These are phyloP conservation scores for Actinomortierella ambigua DNA, from an alignment of 371 early-diverging fungal species.

Conservation along the genomic window DNA sequence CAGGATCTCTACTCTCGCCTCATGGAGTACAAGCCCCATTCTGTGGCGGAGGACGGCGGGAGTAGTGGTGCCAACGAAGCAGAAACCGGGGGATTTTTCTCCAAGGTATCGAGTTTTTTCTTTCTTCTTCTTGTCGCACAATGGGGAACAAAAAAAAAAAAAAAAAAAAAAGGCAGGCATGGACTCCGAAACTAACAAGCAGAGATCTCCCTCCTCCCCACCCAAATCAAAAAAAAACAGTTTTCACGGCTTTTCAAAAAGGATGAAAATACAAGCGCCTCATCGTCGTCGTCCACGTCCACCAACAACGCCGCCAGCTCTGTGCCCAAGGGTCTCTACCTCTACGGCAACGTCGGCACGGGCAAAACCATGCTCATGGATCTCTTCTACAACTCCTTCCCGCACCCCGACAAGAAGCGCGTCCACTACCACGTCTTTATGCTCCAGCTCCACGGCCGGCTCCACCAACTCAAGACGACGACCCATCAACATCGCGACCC, in stretches of 20 bases:
- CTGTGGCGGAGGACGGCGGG: slow-evolving; percentile 12
- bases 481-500: slow-evolving; percentile 66
- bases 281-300: slow-evolving; percentile 38
- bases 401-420: slow-evolving; percentile 75
- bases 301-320: too few species aligned
- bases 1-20: slow-evolving; percentile 62
- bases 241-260: slow-evolving; percentile 42
- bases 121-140: not conserved
- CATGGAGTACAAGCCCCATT: slow-evolving; percentile 52
- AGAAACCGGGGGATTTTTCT: slow-evolving; percentile 39
- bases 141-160: too few species aligned
- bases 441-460: slow-evolving; percentile 88
- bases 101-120: slow-evolving; percentile 42
- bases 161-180: too few species aligned
- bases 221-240: too few species aligned
- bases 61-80: slow-evolving; percentile 15
- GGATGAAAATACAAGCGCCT: slow-evolving; percentile 26
- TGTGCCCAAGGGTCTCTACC: slow-evolving; percentile 66
- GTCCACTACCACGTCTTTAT: slow-evolving; percentile 97
- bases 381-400: slow-evolving; percentile 81
- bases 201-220: too few species aligned
- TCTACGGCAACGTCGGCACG: slow-evolving; percentile 76
- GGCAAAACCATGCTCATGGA: slow-evolving; percentile 99
- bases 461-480: slow-evolving; percentile 72
- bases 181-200: too few species aligned